Conservation (phyloP, 208 protist genomes). For the Acanthamoeba sp. region DNA sequence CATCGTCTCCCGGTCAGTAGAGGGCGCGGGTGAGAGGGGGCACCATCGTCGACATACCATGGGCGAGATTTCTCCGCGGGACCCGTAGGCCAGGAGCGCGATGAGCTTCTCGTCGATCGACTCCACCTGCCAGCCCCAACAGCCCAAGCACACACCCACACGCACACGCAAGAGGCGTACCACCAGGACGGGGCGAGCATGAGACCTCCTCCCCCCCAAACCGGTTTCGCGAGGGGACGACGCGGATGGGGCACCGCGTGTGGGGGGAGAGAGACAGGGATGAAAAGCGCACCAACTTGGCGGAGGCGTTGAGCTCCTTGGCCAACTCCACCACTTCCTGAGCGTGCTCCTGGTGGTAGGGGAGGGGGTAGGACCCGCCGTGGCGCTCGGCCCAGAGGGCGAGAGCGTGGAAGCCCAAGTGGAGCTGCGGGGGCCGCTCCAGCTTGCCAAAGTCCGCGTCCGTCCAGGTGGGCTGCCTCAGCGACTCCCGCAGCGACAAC, state of each 20-base stretch:
- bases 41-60: constrained; percentile 55
- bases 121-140: constrained; percentile 72
- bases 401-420: constrained; percentile 73
- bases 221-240: too few relatives aligned
- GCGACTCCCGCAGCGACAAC: constrained; percentile 13
- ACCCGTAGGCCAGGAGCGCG: constrained; percentile 77
- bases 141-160: not conserved
- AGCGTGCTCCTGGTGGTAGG: constrained; percentile 73
- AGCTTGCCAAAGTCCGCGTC: constrained; percentile 91
- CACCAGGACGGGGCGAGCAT: too few relatives aligned
- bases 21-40: not conserved
- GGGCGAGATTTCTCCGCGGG: constrained; percentile 82
- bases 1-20: not conserved
- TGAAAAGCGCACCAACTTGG: not conserved
- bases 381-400: not conserved
- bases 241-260: not conserved
- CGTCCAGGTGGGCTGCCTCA: not conserved
- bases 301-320: constrained; percentile 16
- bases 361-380: constrained; percentile 31
- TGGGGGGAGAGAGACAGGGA: not conserved
- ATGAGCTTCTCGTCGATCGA: constrained; percentile 85
- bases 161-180: not conserved
- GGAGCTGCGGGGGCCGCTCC: constrained; percentile 23
- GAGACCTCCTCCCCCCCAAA: too few relatives aligned
- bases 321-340: constrained; percentile 68